These are phyloP conservation scores for Incumbomyces delicatus DNA, from an alignment of 2,329 filamentous ascomycete species.

Conservation along the genomic window DNA sequence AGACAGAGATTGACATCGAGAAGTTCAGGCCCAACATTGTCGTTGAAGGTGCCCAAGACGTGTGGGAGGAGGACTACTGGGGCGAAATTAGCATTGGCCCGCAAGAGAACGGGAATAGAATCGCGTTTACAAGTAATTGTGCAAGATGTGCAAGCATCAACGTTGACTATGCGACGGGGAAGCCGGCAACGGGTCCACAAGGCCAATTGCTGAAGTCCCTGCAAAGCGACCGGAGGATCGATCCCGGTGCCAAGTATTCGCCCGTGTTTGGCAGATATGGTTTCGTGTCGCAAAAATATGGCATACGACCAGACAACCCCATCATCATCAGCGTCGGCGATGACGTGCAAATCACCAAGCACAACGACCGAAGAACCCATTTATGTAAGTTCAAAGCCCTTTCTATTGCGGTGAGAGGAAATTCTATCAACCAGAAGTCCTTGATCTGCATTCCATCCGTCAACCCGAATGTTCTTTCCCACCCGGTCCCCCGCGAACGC, in stretches of 20 bases:
- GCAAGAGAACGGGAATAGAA: conserved; percentile 21
- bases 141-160: conserved; percentile 59
- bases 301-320: conserved; percentile 23
- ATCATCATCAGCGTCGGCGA: conserved; percentile 46
- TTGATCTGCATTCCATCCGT: not conserved
- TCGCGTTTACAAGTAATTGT: conserved; percentile 61
- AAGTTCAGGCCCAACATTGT: conserved; percentile 69
- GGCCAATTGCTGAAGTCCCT: conserved; percentile 60
- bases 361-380: conserved; percentile 43
- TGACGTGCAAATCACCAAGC: conserved; percentile 43
- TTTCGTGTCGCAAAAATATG: conserved; percentile 39
- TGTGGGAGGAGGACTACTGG: conserved; percentile 68
- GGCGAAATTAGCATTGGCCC: conserved; percentile 43
- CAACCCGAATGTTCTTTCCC: not conserved
- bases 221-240: conserved; percentile 60
- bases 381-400: conserved; percentile 37
- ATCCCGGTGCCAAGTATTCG: conserved; percentile 55
- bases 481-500: not conserved
- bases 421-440: not conserved
- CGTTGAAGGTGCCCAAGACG: conserved; percentile 45
- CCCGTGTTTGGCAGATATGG: conserved; percentile 67
- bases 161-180: conserved; percentile 60
- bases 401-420: not conserved
- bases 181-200: conserved; percentile 44
- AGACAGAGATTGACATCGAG: conserved; percentile 49